A percentile compares a stretch with the other conserved stretches of the same genome.
Conservation (phyloP, 768 basidiomycete species). For the Leccinum ochraceum region DNA sequence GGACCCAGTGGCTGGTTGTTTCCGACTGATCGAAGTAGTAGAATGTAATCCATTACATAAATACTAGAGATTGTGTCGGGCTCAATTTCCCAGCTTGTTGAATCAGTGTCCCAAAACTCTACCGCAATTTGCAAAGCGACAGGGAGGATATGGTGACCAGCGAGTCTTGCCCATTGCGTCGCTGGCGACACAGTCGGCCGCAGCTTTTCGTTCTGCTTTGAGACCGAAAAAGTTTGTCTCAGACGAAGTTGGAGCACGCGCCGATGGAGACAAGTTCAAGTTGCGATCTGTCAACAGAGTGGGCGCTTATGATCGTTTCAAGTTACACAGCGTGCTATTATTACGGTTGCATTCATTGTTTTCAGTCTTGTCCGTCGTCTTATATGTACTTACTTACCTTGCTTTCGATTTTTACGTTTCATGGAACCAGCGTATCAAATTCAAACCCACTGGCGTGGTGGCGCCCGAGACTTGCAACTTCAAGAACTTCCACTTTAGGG, state of each 20-base stretch:
- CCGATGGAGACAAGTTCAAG: conserved; percentile 20
- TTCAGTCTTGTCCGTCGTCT: not conserved
- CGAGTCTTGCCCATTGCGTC: conserved; percentile 45
- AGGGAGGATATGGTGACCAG: conserved; percentile 79
- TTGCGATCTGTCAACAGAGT: conserved; percentile 24
- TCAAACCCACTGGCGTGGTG: no score
- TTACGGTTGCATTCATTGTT: not conserved
- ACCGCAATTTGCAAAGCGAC: conserved; percentile 64
- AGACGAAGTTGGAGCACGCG: conserved; percentile 28
- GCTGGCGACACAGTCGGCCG: conserved; percentile 41
- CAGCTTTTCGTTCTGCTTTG: conserved; percentile 44
- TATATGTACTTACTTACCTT: not conserved
- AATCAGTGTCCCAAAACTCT: conserved; percentile 87
- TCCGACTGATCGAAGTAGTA: conserved; percentile 6
- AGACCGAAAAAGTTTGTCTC: conserved; percentile 70
- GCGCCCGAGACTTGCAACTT: no score
- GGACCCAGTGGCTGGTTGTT: not conserved
- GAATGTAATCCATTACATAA: not conserved
- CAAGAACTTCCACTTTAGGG: no score
- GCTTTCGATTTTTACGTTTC: not conserved
- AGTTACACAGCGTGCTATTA: not conserved
- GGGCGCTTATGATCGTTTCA: conserved; percentile 11
- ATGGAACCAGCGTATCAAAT: no score
- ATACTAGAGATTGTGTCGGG: not conserved
- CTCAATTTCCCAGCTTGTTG: conserved; percentile 8